Evolutionary conservation across 2,329 filamentous ascomycete species (phyloP).

Genomic region (Fusarium gaditjirri): DNA sequence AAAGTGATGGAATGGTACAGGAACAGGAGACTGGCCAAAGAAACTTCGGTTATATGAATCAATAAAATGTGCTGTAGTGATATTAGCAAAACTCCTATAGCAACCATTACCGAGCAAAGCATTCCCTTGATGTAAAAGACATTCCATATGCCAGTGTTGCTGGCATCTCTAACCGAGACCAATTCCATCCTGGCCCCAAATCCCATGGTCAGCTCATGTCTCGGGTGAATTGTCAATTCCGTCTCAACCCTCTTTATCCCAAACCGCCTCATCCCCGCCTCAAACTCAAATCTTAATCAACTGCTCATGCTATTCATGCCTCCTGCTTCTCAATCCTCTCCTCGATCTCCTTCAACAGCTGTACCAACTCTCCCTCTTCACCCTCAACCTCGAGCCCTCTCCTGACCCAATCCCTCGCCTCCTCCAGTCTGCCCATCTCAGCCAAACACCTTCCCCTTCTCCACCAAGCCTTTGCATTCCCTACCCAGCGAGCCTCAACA

Average conservation of each 20-base stretch:
- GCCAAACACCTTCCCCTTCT: conserved; percentile 82
- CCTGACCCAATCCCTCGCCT: conserved; percentile 82
- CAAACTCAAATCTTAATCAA: background rate
- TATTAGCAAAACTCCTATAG: conserved; percentile 24
- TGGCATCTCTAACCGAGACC: conserved; percentile 19
- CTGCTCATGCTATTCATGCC: conserved; percentile 11
- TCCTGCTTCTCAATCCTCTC: conserved; percentile 55
- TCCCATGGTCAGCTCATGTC: conserved; percentile 8
- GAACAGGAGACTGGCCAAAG: background rate
- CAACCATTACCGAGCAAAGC: conserved; percentile 11
- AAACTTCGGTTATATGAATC: background rate
- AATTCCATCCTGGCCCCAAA: background rate
- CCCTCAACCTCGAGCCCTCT: conserved; percentile 86
- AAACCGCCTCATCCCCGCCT: background rate
- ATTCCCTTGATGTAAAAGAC: conserved; percentile 16
- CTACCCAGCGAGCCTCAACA: conserved; percentile 85
- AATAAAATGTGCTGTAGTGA: conserved; percentile 4
- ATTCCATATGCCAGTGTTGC: conserved; percentile 11
- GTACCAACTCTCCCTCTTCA: conserved; percentile 71
- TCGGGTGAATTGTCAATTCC: background rate
- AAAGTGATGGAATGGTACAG: background rate
- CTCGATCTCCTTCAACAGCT: conserved; percentile 72
- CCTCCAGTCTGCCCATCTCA: conserved; percentile 89
- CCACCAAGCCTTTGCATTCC: conserved; percentile 97
- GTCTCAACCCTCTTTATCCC: background rate